Conservation (phyloP, 108 stramenopile species). For the Nannochloropsis gaditana region DNA sequence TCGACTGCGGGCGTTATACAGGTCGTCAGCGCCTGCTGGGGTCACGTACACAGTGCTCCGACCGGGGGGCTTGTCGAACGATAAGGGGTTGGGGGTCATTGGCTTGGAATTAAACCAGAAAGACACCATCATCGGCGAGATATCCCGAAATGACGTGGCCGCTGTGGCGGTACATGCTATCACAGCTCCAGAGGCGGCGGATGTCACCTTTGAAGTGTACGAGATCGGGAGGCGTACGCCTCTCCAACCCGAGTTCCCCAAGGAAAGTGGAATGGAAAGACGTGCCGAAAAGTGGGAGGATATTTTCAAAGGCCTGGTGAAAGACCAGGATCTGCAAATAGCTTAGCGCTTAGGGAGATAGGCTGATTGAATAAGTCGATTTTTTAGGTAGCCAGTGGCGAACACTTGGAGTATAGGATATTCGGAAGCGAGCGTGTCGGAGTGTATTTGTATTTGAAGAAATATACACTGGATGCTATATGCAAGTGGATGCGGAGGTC, state of each 20-base stretch:
- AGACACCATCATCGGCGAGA: slow-evolving; percentile 27
- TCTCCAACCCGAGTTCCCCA: slow-evolving; percentile 41
- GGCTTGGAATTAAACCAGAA: slow-evolving; percentile 26
- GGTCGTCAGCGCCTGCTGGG: slow-evolving; percentile 31
- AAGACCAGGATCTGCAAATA: slow-evolving; percentile 20
- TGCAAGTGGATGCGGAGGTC: no score
- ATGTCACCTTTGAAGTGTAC: slow-evolving; percentile 44
- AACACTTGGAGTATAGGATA: no score
- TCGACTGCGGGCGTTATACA: slow-evolving; percentile 36
- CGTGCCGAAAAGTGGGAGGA: slow-evolving; percentile 39
- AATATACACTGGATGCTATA: no score
- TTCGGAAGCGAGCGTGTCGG: no score
- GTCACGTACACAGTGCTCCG: slow-evolving; percentile 27
- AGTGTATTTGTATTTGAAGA: no score
- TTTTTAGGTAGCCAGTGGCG: no score
- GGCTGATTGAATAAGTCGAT: background rate
- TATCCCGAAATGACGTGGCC: slow-evolving; percentile 20
- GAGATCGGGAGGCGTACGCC: slow-evolving; percentile 36
- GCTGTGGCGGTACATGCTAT: slow-evolving; percentile 8
- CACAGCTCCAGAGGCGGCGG: slow-evolving; percentile 29
- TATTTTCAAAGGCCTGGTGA: slow-evolving; percentile 42
- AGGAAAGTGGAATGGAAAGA: slow-evolving; percentile 36
- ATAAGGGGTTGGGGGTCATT: slow-evolving; percentile 20
- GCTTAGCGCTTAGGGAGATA: background rate
- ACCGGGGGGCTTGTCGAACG: slow-evolving; percentile 31